Conservation (phyloP, 2,329 filamentous ascomycete genomes). For the Fulvia fulva region DNA sequence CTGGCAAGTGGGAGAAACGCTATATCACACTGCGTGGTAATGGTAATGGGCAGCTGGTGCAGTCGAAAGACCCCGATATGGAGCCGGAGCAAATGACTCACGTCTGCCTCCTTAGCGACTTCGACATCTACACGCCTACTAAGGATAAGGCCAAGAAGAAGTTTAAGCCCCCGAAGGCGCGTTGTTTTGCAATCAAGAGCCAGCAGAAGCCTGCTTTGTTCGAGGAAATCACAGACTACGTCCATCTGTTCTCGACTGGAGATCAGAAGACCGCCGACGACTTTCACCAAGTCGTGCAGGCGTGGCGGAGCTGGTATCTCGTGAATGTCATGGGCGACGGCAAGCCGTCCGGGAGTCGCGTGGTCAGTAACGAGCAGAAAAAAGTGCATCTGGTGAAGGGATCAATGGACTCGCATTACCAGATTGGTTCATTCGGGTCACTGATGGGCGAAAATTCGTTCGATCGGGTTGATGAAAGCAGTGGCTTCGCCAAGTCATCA, state of each 20-base stretch:
- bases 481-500: slow-evolving; percentile 20
- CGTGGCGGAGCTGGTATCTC: slow-evolving; percentile 89
- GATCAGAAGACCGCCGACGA: slow-evolving; percentile 62
- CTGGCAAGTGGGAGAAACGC: slow-evolving; percentile 85
- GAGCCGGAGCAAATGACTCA: slow-evolving; percentile 62
- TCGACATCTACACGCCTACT: slow-evolving; percentile 81
- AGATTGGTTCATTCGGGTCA: slow-evolving; percentile 64
- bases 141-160: slow-evolving; percentile 63
- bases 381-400: slow-evolving; percentile 26
- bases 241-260: slow-evolving; percentile 86
- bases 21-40: slow-evolving; percentile 68
- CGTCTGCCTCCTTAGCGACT: slow-evolving; percentile 84
- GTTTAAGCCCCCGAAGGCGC: slow-evolving; percentile 77
- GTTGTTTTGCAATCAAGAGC: slow-evolving; percentile 85
- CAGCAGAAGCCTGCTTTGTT: slow-evolving; percentile 87
- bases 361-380: slow-evolving; percentile 15
- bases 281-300: slow-evolving; percentile 69
- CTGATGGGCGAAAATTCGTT: slow-evolving; percentile 61
- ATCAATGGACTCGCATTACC: slow-evolving; percentile 52
- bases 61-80: slow-evolving; percentile 64
- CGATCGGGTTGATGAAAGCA: slow-evolving; percentile 37
- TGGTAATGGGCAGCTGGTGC: slow-evolving; percentile 64
- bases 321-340: slow-evolving; percentile 65
- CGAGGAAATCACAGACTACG: slow-evolving; percentile 75
- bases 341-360: slow-evolving; percentile 36